Evolutionary conservation across 2,329 filamentous ascomycete genomes (phyloP).

Genomic region (Aspergillus sp.): DNA sequence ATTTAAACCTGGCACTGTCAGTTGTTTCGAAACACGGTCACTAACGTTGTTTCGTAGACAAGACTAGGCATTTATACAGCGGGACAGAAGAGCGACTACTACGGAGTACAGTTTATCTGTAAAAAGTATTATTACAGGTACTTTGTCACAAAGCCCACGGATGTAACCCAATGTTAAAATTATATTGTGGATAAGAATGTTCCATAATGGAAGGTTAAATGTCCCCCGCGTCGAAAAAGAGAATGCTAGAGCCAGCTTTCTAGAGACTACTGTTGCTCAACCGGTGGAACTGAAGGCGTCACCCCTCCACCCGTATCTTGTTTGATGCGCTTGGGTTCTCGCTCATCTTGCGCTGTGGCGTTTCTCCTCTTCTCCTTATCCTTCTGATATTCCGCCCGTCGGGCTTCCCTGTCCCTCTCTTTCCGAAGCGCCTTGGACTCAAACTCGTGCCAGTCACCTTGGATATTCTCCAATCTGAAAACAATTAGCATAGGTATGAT

Average conservation of each 20-base stretch:
- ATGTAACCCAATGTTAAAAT: background rate
- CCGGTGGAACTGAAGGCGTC: conserved; percentile 5
- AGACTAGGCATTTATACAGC: too few relatives aligned
- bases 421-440: conserved; percentile 93
- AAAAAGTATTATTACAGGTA: too few relatives aligned
- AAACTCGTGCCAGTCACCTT: conserved; percentile 98
- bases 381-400: conserved; percentile 47
- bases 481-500: conserved; percentile 7
- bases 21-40: background rate
- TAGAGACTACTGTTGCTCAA: conserved; percentile 5
- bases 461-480: conserved; percentile 68
- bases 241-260: background rate
- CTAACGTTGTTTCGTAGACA: conserved; percentile 6
- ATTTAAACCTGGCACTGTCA: background rate
- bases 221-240: background rate
- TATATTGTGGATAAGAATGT: background rate
- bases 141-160: background rate
- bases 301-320: conserved; percentile 27
- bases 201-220: background rate
- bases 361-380: conserved; percentile 53
- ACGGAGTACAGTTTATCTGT: too few relatives aligned
- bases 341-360: conserved; percentile 35
- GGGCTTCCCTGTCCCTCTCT: conserved; percentile 68
- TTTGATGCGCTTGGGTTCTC: conserved; percentile 41
- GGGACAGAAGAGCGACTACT: too few relatives aligned